Conservation (phyloP, 2,329 filamentous ascomycete genomes). For the Talaromyces sp. region DNA sequence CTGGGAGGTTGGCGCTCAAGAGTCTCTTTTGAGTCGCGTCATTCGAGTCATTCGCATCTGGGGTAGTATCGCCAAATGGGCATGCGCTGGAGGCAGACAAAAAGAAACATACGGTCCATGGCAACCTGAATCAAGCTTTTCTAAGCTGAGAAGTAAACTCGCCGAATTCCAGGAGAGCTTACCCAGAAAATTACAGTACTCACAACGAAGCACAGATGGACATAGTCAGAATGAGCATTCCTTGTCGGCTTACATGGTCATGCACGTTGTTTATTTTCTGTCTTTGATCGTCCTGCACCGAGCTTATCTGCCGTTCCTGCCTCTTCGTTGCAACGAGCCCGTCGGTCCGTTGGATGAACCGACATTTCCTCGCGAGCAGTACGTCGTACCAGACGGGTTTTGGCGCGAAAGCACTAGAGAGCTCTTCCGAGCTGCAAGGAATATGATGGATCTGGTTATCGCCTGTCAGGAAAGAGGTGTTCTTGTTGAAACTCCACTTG, state of each 20-base stretch:
- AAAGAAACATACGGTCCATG: slow-evolving; percentile 52
- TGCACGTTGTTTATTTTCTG: slow-evolving; percentile 54
- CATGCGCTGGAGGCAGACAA: slow-evolving; percentile 52
- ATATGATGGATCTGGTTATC: slow-evolving; percentile 53
- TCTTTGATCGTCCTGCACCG: slow-evolving; percentile 56
- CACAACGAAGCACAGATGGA: slow-evolving; percentile 51
- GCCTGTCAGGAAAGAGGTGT: slow-evolving; percentile 51
- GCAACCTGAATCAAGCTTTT: slow-evolving; percentile 51
- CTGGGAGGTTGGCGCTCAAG: slow-evolving; percentile 53
- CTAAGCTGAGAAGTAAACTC: slow-evolving; percentile 45
- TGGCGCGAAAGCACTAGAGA: slow-evolving; percentile 52
- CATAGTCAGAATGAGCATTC: slow-evolving; percentile 51
- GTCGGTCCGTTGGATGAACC: slow-evolving; percentile 54
- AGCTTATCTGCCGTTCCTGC: slow-evolving; percentile 55
- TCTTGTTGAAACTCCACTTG: slow-evolving; percentile 54
- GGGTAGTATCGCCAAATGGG: slow-evolving; percentile 56
- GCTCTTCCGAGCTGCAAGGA: slow-evolving; percentile 52
- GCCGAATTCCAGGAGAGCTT: slow-evolving; percentile 51
- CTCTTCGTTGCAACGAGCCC: slow-evolving; percentile 49
- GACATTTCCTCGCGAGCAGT: slow-evolving; percentile 43
- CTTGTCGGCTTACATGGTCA: slow-evolving; percentile 53
- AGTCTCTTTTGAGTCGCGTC: slow-evolving; percentile 54
- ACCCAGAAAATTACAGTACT: slow-evolving; percentile 52
- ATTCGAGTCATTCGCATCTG: slow-evolving; percentile 56
- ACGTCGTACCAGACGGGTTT: slow-evolving; percentile 46